Evolutionary conservation across 2,329 filamentous ascomycete species (phyloP), one percentile per base, ranked within the genome.

Genomic region (Colletotrichum liaoningense): DNA sequence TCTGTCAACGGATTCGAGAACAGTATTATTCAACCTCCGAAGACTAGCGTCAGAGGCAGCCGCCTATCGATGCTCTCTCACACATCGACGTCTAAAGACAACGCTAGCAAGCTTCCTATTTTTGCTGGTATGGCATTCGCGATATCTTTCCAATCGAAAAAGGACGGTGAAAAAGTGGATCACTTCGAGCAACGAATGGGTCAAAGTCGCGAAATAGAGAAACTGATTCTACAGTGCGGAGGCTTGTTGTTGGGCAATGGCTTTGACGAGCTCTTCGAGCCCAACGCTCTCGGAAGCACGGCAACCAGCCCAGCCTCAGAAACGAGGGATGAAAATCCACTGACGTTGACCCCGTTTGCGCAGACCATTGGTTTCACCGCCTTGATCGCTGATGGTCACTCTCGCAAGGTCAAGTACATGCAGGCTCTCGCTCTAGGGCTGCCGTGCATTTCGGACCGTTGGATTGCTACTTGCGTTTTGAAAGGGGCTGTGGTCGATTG

Each of bases 341-440:
- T 97, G 22, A 84, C 81, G 1, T 86, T 97, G 0, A 90, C 85
- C 1, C 76, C 85, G 12, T 81, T 85, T 26, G 88, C 89, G 26
- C 79, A 84, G 46, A 83, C 88, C 2, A 85, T 92, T 1, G 93
- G 94, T 0, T 98, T 99, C 79, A 91, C 94, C 0, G 95, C 95
- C 4, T 85, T 98, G 16, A 94, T 99, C 73, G 93, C 95, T 0
- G 94, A 98, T 79, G 90, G 91, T 5, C 93, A 98, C 80, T 97
- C 94, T 7, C 91, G 96, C 59, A 95, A 95, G 75, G 90, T 92
- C 63, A 99, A 98, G 80, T 98, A 97, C 81, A 94, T 98, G 88
- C 95, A 98, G 83, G 97, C 97, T 0, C 89, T 99, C 2, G 95
- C 97, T 0, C 89, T 99, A 0, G 95, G 94, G 1, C 84, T 99